Evolutionary conservation across 768 basidiomycete genomes (phyloP).

Genomic region (Trametopsis cervina): DNA sequence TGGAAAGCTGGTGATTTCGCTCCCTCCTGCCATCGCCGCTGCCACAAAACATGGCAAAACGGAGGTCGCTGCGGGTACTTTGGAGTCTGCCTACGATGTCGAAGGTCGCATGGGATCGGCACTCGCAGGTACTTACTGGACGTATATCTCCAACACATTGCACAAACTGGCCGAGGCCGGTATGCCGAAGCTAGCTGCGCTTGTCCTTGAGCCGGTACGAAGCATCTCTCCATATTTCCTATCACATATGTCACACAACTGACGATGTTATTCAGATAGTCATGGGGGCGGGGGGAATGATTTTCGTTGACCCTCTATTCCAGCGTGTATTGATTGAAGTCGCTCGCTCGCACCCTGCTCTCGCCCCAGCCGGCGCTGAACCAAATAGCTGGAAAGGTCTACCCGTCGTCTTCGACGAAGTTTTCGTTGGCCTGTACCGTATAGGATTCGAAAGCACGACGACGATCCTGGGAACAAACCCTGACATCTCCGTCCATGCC

Average conservation of each 20-base stretch:
- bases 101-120: slow-evolving; percentile 46
- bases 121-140: slow-evolving; percentile 58
- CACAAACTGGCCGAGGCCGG: slow-evolving; percentile 35
- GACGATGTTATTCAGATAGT: slow-evolving; percentile 38
- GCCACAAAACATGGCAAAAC: slow-evolving; percentile 15
- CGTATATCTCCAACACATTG: slow-evolving; percentile 49
- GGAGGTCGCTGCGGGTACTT: slow-evolving; percentile 33
- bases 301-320: slow-evolving; percentile 96
- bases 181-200: slow-evolving; percentile 49
- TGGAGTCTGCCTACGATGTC: slow-evolving; percentile 68
- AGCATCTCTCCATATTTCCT: background rate
- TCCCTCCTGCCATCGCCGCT: slow-evolving; percentile 43
- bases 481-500: slow-evolving; percentile 89
- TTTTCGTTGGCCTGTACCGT: slow-evolving; percentile 90
- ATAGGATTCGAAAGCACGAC: slow-evolving; percentile 63
- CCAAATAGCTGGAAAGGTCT: slow-evolving; percentile 51
- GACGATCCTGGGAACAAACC: slow-evolving; percentile 61
- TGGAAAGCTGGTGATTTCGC: slow-evolving; percentile 44
- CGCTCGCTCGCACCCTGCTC: slow-evolving; percentile 43
- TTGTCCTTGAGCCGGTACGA: slow-evolving; percentile 72
- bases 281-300: slow-evolving; percentile 96
- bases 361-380: slow-evolving; percentile 12
- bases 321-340: slow-evolving; percentile 82
- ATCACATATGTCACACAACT: background rate
- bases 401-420: slow-evolving; percentile 94